A percentile compares a stretch with the other conserved stretches of the same genome.
phyloP scores from a whole-genome alignment of 176 grass and related monocot genomes.

The Lolium perenne region DNA sequence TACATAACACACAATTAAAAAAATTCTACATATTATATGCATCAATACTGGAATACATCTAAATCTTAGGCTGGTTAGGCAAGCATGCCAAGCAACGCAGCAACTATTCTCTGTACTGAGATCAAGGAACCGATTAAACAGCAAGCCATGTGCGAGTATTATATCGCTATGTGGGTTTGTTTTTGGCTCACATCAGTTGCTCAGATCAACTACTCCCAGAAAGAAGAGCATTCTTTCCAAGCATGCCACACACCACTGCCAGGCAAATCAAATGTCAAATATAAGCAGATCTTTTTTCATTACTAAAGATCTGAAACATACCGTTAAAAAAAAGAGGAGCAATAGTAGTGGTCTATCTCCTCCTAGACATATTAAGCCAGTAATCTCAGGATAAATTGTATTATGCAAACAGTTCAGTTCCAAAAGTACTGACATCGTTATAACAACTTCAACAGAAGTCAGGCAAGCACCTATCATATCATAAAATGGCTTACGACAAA shows the following conservation, averaged over 20 bases:
- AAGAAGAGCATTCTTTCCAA: constrained; percentile 1
- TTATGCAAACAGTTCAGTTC: constrained; percentile 17
- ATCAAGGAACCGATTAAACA: not conserved
- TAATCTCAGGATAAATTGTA: constrained; percentile 9
- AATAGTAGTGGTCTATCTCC: constrained; percentile 9
- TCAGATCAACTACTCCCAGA: not conserved
- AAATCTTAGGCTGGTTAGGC: not conserved
- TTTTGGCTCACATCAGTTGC: constrained; percentile 15
- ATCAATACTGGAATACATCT: constrained; percentile 31
- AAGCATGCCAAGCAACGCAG: constrained; percentile 25
- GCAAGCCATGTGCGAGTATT: not conserved
- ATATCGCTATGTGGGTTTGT: not conserved
- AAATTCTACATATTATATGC: not conserved
- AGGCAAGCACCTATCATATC: constrained; percentile 3
- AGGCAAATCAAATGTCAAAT: constrained; percentile 20
- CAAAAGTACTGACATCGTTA: not conserved
- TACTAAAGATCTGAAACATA: not conserved
- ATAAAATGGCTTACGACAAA: constrained; percentile 11
- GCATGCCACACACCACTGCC: not conserved
- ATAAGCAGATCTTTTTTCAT: constrained; percentile 9
- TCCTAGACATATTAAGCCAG: constrained; percentile 11
- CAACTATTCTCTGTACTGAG: constrained; percentile 7
- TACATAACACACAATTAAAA: constrained; percentile 14
- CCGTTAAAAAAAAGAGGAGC: not conserved
- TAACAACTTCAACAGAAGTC: constrained; percentile 24